phyloP scores from a whole-genome alignment of 179 eudicot genomes.

The Patellifolia procumbens region DNA sequence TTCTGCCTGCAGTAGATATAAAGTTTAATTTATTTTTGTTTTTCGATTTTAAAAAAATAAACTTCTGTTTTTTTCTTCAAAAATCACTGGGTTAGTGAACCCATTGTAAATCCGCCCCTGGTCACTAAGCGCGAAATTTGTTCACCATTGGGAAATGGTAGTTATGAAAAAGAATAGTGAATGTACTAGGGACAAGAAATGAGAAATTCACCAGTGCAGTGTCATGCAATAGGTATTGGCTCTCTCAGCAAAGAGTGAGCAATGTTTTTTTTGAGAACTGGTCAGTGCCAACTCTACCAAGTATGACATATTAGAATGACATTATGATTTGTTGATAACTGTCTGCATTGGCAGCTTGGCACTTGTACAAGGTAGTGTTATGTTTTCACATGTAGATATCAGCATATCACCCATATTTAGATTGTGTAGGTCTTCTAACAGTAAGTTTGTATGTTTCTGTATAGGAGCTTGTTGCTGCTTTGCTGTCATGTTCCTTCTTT shows the following conservation, averaged over 20 bases:
- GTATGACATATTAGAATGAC: neutral
- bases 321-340: conserved; percentile 6
- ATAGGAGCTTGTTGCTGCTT: conserved; percentile 92
- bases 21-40: too few species aligned
- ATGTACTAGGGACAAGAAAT: neutral
- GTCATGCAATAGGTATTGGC: neutral
- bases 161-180: neutral
- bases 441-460: conserved; percentile 19
- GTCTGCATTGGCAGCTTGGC: neutral
- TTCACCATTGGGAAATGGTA: neutral
- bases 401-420: neutral
- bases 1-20: too few species aligned
- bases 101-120: too few species aligned
- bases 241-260: neutral
- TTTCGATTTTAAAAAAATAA: too few species aligned
- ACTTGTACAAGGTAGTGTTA: neutral
- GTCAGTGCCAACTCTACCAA: neutral
- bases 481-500: conserved; percentile 85
- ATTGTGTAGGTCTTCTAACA: neutral
- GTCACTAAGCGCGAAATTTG: neutral
- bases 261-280: neutral
- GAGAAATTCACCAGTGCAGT: neutral
- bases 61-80: too few species aligned
- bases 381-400: neutral
- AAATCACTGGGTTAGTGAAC: too few species aligned